Evolutionary conservation across 2,329 filamentous ascomycete species (phyloP), one percentile per base, ranked within the genome.

Genomic region (Daldinia sp.): DNA sequence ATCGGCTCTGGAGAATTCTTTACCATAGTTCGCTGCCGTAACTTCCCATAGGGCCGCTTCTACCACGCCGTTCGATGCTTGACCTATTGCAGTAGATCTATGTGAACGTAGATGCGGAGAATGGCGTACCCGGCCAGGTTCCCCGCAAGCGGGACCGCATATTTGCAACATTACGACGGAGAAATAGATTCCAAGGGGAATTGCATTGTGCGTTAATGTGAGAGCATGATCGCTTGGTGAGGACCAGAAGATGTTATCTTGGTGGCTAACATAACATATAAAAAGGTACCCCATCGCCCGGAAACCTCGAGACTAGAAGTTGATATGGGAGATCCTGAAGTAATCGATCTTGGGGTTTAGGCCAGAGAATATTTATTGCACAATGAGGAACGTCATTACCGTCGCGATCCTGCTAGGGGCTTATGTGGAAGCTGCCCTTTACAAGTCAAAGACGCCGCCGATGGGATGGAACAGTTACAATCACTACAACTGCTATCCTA

Each of bases 381-480:
- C 13, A 21, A 63, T 54, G 51, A 59, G 56, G 47, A 56, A 10
- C 9, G 15, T 53, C 15, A 47, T 41, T 25, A 10, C 41, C 43
- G 53, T 19, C 17, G 54, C 51, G 4, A 7, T 61, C 25, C 57
- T 64, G 2, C 41, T 69, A 7, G 61, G 34, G 25, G 61, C 62
- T 15, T 50, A 52, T 2, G 71, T 63, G 11, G 61, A 61, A 37
- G 69, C 64, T 25, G 67, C 21, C 4, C 32, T 74, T 53, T 66
- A 61, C 39, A 71, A 69, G 47, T 62, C 60, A 10, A 57, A 53
- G 4, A 77, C 78, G 0, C 80, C 80, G 1, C 77, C 78, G 0
- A 80, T 82, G 80, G 79, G 84, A 10, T 88, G 85, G 85, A 87
- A 87, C 63, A 83, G 80, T 1, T 88, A 88, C 67, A 88, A 88